These are phyloP conservation scores for Phytophthora tubulina DNA, from an alignment of 352 stramenopile genomes.

Conservation along the genomic window DNA sequence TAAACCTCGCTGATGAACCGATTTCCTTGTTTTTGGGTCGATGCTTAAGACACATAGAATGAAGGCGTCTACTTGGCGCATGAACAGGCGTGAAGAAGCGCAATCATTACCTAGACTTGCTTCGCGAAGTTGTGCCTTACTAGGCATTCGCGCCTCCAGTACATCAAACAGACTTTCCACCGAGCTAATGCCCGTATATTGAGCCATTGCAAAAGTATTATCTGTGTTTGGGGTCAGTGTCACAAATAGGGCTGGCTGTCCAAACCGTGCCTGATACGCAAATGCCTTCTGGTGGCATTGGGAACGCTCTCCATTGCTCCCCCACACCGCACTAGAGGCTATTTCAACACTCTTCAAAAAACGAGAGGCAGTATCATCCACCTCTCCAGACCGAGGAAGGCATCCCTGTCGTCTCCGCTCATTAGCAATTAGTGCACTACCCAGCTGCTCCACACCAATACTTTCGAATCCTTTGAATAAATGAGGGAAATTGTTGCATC, in stretches of 20 bases:
- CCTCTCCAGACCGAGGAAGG: background rate
- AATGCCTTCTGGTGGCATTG: background rate
- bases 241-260: slow-evolving; percentile 9
- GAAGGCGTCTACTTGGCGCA: slow-evolving; percentile 4
- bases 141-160: background rate
- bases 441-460: background rate
- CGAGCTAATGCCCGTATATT: slow-evolving; percentile 8
- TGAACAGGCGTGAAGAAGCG: background rate
- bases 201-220: slow-evolving; percentile 1
- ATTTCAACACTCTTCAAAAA: background rate
- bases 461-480: slow-evolving; percentile 1
- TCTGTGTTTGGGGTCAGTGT: slow-evolving; percentile 5
- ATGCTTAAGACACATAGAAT: slow-evolving; percentile 9
- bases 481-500: background rate
- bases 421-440: background rate
- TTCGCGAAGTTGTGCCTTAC: background rate
- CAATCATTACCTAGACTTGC: background rate
- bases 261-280: slow-evolving; percentile 6
- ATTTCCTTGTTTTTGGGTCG: background rate
- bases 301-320: background rate
- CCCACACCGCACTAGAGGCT: background rate
- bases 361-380: background rate
- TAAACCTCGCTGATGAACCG: background rate
- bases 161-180: slow-evolving; percentile 6
- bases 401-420: background rate